These are phyloP conservation scores for Calvatia gigantea DNA, from an alignment of 768 basidiomycete species.

Conservation along the genomic window DNA sequence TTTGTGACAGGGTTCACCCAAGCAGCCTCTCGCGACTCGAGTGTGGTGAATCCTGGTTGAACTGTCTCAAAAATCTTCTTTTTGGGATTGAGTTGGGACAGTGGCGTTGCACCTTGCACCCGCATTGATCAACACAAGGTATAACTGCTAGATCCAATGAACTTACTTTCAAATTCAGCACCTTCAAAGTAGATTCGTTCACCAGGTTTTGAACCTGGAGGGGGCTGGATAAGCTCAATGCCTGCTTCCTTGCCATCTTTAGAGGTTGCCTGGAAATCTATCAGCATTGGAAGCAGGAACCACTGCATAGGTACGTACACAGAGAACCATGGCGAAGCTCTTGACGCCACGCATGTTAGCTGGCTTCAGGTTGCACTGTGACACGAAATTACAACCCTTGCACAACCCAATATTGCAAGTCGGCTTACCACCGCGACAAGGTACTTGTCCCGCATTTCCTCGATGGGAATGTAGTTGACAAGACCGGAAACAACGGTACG, in stretches of 20 bases:
- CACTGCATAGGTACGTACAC: constrained; percentile 43
- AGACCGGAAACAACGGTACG: constrained; percentile 96
- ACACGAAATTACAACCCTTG: constrained; percentile 1
- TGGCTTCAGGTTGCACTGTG: constrained; percentile 89
- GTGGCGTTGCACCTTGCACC: constrained; percentile 52
- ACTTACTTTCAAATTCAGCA: constrained; percentile 73
- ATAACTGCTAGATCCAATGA: not conserved
- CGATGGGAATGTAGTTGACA: constrained; percentile 94
- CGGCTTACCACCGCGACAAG: constrained; percentile 75
- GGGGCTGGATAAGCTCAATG: constrained; percentile 89
- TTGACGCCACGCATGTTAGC: constrained; percentile 97
- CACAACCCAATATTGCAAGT: not conserved
- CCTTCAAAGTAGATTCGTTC: constrained; percentile 97
- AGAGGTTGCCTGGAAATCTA: constrained; percentile 65
- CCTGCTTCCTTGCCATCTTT: constrained; percentile 89
- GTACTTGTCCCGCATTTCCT: constrained; percentile 82
- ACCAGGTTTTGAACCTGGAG: constrained; percentile 80
- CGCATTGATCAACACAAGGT: not conserved
- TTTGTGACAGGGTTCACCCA: constrained; percentile 88
- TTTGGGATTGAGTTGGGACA: constrained; percentile 92
- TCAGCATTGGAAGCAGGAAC: not conserved
- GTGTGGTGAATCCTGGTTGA: constrained; percentile 92
- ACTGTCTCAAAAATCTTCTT: constrained; percentile 99
- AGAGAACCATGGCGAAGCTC: constrained; percentile 97
- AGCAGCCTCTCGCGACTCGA: constrained; percentile 84